Evolutionary conservation across 371 early-diverging fungal genomes (phyloP).

Genomic region (Mucor plumbeus): DNA sequence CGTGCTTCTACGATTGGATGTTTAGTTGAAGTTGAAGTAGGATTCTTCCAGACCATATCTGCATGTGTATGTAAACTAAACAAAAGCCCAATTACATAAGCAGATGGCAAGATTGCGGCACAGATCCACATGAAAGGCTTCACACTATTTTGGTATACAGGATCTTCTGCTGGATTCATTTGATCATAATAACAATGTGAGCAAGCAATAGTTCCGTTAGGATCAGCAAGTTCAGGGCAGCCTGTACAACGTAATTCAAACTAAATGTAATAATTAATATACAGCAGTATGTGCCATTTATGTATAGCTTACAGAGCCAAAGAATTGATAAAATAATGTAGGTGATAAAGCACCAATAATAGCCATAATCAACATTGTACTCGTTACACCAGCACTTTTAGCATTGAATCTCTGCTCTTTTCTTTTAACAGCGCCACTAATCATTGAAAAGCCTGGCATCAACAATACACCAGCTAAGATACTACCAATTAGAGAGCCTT

Average conservation of each 20-base stretch:
- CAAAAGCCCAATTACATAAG: conserved; percentile 90
- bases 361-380: conserved; percentile 94
- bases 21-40: conserved; percentile 12
- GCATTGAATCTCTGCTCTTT: conserved; percentile 95
- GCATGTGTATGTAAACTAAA: conserved; percentile 94
- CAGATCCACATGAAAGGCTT: conserved; percentile 90
- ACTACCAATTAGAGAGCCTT: conserved; percentile 93
- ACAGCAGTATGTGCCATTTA: neutral
- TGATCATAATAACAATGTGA: conserved; percentile 69
- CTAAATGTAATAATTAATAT: conserved; percentile 29
- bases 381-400: conserved; percentile 93
- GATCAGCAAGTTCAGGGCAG: conserved; percentile 46
- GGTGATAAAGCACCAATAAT: conserved; percentile 94
- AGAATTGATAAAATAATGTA: conserved; percentile 92
- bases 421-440: conserved; percentile 88
- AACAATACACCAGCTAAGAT: conserved; percentile 88
- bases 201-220: conserved; percentile 44
- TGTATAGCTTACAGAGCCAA: conserved; percentile 68
- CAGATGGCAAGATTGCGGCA: conserved; percentile 81
- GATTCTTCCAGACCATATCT: conserved; percentile 80
- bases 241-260: conserved; percentile 64
- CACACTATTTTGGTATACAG: conserved; percentile 79
- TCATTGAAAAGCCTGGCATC: conserved; percentile 94
- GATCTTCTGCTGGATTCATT: conserved; percentile 75
- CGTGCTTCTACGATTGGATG: conserved; percentile 5